Evolutionary conservation across 2,329 filamentous ascomycete species (phyloP), one percentile per base, ranked within the genome.

Genomic region (Xylariaceae sp.): DNA sequence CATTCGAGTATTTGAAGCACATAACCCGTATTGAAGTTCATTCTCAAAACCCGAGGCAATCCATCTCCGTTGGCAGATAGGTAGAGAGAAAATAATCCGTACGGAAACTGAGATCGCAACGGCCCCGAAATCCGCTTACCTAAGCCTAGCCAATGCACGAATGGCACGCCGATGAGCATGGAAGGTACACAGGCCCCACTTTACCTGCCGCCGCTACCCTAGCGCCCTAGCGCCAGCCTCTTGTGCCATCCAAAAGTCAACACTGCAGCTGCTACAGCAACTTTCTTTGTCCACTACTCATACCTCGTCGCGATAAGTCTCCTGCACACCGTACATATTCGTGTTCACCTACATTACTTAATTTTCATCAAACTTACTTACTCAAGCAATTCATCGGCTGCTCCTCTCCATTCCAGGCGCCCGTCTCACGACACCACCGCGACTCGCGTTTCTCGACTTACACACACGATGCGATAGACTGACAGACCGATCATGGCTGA

Each of bases 401-500:
- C 55, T 52, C 13, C 51, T 56, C 39, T 39, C 35, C 15, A 42
- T 51, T 49, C 13, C 49, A 17, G 53, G 42, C 37, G 52, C 52
- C 57, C 13, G 51, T 48, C 50, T 51, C 57, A 55, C 62, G 59
- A 62, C 52, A 58, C 44, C 48, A n/a, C 56, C 44, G 47, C 57
- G 37, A 57, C 55, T 35, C 56, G 51, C 56, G 56, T 56, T 50
- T 49, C 18, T 55, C 56, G 35, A 53, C 42, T 51, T 60, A 58
- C 58, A 58, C 66, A 68, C 65, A 72, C 70, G 67, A 80, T 81
- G 79, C 77, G 73, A 80, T 80, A 80, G 75, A 67, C 64, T 67
- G 53, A 60, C 52, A 57, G 65, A 72, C 45, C 63, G 71, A 74
- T 54, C 56, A 93, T 94, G 90, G 85, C 88, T 73, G 87, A 88